Conservation (phyloP, 371 early-diverging fungal genomes). For the Mucor circinelloides region DNA sequence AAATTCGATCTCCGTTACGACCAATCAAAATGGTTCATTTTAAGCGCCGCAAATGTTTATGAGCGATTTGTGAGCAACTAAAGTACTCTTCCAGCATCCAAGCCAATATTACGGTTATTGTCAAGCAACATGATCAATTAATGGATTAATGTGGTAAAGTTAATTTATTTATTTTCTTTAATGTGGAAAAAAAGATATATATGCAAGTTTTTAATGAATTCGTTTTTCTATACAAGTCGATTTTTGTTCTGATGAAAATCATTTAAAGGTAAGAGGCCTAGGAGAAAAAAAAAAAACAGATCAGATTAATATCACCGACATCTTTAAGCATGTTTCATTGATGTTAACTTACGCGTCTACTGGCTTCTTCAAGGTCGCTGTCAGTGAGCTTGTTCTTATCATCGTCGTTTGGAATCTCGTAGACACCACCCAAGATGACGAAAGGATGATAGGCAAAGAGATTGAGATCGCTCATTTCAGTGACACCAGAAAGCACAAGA, state of each 20-base stretch:
- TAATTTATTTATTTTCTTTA: not conserved
- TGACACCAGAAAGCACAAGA: conserved; percentile 67
- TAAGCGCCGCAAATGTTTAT: too few species aligned
- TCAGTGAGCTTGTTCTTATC: conserved; percentile 42
- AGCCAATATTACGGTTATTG: too few species aligned
- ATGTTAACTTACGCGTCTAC: conserved; percentile 38
- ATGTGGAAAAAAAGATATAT: conserved; percentile 9
- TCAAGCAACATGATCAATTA: too few species aligned
- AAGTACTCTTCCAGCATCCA: too few species aligned
- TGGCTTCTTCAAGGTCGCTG: conserved; percentile 46
- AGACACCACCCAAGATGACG: conserved; percentile 62
- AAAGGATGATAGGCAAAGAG: conserved; percentile 65
- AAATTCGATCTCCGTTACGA: too few species aligned
- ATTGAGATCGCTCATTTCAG: conserved; percentile 52
- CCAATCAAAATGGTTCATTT: too few species aligned
- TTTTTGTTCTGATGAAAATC: not conserved
- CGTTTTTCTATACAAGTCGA: not conserved
- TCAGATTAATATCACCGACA: not conserved
- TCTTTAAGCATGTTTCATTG: not conserved
- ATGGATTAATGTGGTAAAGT: not conserved
- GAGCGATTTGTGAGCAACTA: too few species aligned
- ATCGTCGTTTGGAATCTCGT: conserved; percentile 56
- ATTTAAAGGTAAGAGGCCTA: conserved; percentile 27
- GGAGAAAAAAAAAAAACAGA: not conserved
- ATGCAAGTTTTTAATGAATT: conserved; percentile 8